A percentile compares a stretch with the other conserved stretches of the same genome.
phyloP scores from a whole-genome alignment of 768 basidiomycete genomes.

The Mycena belliarum region DNA sequence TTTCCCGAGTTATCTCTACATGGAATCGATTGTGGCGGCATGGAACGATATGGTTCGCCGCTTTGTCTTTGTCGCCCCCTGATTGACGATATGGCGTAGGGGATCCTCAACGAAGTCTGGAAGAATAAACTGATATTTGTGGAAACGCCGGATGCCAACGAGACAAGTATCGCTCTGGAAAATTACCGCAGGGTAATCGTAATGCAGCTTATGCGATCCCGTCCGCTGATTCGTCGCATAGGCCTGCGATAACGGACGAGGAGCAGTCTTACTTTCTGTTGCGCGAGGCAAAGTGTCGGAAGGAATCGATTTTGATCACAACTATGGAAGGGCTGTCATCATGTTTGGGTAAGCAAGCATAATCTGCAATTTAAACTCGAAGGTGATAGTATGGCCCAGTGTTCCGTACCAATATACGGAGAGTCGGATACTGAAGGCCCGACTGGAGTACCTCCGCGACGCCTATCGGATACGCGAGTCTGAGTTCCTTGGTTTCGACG shows the following conservation, averaged over 20 bases:
- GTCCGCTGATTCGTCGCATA: slow-evolving; percentile 30
- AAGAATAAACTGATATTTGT: slow-evolving; percentile 99
- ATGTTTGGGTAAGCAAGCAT: slow-evolving; percentile 85
- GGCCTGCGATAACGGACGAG: slow-evolving; percentile 99
- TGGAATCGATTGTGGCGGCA: slow-evolving; percentile 99
- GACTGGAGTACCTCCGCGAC: slow-evolving; percentile 96
- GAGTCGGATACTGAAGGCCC: slow-evolving; percentile 94
- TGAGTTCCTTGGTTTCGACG: slow-evolving; percentile 98
- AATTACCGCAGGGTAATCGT: slow-evolving; percentile 85
- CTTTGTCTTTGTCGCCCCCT: neutral
- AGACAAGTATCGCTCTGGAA: slow-evolving; percentile 96
- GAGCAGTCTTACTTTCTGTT: slow-evolving; percentile 94
- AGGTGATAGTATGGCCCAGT: slow-evolving; percentile 39
- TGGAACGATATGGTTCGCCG: slow-evolving; percentile 98
- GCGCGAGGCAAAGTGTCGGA: slow-evolving; percentile 99
- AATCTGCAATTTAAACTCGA: neutral
- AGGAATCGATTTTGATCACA: slow-evolving; percentile 99
- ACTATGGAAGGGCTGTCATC: slow-evolving; percentile 97
- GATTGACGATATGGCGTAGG: slow-evolving; percentile 48
- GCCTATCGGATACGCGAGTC: slow-evolving; percentile 98
- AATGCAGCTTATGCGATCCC: neutral
- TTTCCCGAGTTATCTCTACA: slow-evolving; percentile 99
- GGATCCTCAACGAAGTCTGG: slow-evolving; percentile 98
- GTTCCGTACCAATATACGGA: slow-evolving; percentile 99
- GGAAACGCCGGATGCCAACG: slow-evolving; percentile 98